phyloP scores from a whole-genome alignment of 331 rosid species.

The Quercus phellos region DNA sequence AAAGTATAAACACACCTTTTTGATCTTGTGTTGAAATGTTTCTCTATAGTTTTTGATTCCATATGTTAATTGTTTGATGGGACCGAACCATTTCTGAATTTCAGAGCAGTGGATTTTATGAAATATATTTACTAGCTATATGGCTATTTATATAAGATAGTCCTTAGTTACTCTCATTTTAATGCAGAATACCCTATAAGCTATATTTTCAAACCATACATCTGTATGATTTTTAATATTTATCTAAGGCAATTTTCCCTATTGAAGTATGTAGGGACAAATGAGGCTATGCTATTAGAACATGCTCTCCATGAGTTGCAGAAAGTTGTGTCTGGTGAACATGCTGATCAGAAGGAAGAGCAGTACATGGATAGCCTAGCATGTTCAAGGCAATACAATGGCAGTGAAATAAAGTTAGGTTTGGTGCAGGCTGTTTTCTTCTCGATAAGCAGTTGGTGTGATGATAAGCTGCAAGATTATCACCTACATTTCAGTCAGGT shows the following conservation, averaged over 20 bases:
- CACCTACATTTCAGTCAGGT: constrained; percentile 55
- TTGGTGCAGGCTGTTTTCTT: constrained; percentile 43
- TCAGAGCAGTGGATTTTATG: neutral
- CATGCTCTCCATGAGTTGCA: constrained; percentile 38
- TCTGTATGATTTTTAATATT: neutral
- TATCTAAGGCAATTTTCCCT: constrained; percentile 24
- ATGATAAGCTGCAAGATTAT: constrained; percentile 46
- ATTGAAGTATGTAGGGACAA: constrained; percentile 44
- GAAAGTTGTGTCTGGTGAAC: constrained; percentile 30
- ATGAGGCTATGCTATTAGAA: constrained; percentile 41
- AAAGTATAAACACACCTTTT: neutral
- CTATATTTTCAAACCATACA: neutral
- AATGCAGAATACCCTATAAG: neutral
- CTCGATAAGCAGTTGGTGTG: constrained; percentile 49
- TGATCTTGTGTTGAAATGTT: neutral
- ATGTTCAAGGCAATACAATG: constrained; percentile 32
- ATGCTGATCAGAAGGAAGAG: constrained; percentile 25
- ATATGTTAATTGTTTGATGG: neutral
- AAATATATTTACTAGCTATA: neutral
- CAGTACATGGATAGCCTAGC: constrained; percentile 31
- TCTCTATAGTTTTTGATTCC: neutral
- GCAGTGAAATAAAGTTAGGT: constrained; percentile 29
- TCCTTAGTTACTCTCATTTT: neutral
- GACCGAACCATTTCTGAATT: too few relatives aligned
- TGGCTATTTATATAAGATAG: neutral